Conservation (phyloP, 2,329 filamentous ascomycete species). For the Alternaria brassicicola region DNA sequence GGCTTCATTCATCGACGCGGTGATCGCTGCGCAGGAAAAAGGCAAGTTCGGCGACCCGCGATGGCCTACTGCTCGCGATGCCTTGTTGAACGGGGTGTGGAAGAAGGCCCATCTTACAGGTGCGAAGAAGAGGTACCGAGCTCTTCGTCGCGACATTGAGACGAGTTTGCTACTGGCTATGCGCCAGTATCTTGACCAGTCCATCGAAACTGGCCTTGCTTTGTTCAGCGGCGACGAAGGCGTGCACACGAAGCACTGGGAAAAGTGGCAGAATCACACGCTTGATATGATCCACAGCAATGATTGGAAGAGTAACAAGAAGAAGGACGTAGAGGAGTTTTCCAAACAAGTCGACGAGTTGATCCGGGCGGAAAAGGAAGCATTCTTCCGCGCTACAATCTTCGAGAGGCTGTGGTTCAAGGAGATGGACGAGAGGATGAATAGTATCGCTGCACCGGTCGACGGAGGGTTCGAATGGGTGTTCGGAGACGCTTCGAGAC, state of each 20-base stretch:
- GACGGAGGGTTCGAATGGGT: constrained; percentile 34
- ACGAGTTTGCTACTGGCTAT: constrained; percentile 34
- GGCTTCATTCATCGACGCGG: constrained; percentile 25
- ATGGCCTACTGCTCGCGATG: constrained; percentile 33
- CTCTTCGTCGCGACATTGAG: constrained; percentile 34
- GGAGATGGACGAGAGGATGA: constrained; percentile 32
- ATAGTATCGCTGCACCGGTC: constrained; percentile 28
- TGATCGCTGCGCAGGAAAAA: constrained; percentile 29
- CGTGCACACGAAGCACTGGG: constrained; percentile 20
- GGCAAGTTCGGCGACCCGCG: constrained; percentile 27
- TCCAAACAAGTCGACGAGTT: constrained; percentile 31
- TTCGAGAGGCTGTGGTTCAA: constrained; percentile 32
- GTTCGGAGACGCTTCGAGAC: constrained; percentile 23
- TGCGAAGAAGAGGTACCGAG: constrained; percentile 33
- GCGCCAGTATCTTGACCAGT: constrained; percentile 39
- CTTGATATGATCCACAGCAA: constrained; percentile 34
- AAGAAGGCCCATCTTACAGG: constrained; percentile 38
- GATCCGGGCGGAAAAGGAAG: constrained; percentile 28
- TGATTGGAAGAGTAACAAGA: constrained; percentile 36
- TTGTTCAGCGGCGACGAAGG: constrained; percentile 28
- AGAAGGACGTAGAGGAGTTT: constrained; percentile 40
- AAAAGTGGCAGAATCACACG: constrained; percentile 38
- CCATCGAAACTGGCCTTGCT: constrained; percentile 35
- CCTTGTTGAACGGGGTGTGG: constrained; percentile 39
- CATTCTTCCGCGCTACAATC: constrained; percentile 28